Percentiles rank a stretch among this genome's conserved stretches.
These are phyloP conservation scores for Dictyostelium brefeldianum DNA, from an alignment of 78 protist genomes.

Conservation along the genomic window DNA sequence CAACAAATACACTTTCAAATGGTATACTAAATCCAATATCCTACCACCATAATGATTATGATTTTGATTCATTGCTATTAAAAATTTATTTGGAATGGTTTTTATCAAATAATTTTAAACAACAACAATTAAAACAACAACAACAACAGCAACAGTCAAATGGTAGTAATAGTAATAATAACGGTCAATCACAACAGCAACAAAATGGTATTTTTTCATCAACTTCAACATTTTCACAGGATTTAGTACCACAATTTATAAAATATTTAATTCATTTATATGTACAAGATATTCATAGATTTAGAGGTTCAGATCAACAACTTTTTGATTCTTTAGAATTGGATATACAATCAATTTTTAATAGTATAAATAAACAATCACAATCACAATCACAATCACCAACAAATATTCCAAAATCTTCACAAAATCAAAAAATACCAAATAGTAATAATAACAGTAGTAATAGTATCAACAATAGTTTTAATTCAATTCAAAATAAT, in stretches of 20 bases:
- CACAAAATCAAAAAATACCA: background rate
- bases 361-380: background rate
- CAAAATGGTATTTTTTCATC: slow-evolving; percentile 22
- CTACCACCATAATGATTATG: slow-evolving; percentile 49
- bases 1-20: slow-evolving; percentile 27
- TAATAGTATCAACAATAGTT: background rate
- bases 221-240: slow-evolving; percentile 13
- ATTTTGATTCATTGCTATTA: slow-evolving; percentile 47
- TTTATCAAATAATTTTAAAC: slow-evolving; percentile 15
- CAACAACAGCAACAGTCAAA: background rate
- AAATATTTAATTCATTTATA: slow-evolving; percentile 61
- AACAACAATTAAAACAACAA: background rate
- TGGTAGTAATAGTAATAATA: background rate
- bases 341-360: slow-evolving; percentile 44
- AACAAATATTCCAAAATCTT: background rate
- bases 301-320: slow-evolving; percentile 49
- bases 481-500: background rate
- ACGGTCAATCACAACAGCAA: background rate
- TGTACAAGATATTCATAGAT: slow-evolving; percentile 76
- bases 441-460: slow-evolving; percentile 2
- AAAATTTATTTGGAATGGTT: slow-evolving; percentile 76
- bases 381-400: background rate
- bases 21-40: slow-evolving; percentile 52
- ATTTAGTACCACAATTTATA: slow-evolving; percentile 32
- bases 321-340: slow-evolving; percentile 53